phyloP scores from a whole-genome alignment of 495 filamentous ascomycete species.

The Massariosphaeria phaeospora region DNA sequence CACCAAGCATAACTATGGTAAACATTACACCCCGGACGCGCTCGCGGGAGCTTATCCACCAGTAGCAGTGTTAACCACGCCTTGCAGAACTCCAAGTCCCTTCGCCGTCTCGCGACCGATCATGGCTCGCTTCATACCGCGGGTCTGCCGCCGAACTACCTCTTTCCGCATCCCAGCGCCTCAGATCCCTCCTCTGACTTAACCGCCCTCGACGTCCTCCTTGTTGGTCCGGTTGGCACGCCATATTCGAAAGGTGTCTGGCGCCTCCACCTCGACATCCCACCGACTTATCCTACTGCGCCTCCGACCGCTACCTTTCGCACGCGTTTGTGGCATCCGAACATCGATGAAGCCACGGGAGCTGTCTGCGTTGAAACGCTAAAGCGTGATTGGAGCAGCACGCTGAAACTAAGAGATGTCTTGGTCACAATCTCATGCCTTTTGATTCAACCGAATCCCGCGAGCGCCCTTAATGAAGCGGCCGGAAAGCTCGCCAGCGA shows the following conservation, averaged over 20 bases:
- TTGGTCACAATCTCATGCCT: constrained; percentile 65
- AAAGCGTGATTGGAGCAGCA: constrained; percentile 63
- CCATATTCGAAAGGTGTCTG: constrained; percentile 58
- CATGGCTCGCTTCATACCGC: constrained; percentile 55
- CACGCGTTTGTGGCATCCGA: constrained; percentile 69
- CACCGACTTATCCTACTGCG: constrained; percentile 57
- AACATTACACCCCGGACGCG: background rate
- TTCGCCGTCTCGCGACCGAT: constrained; percentile 63
- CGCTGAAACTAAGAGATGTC: constrained; percentile 59
- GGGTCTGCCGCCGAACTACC: constrained; percentile 62
- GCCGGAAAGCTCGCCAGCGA: constrained; percentile 60
- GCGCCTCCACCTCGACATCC: constrained; percentile 60
- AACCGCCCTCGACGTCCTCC: constrained; percentile 54
- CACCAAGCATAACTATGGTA: constrained; percentile 20
- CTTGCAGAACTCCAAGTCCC: constrained; percentile 45
- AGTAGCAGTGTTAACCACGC: background rate
- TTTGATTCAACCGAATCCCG: constrained; percentile 68
- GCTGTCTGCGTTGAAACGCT: constrained; percentile 68
- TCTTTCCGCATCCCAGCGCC: constrained; percentile 47
- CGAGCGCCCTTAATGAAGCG: constrained; percentile 62
- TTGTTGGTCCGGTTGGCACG: constrained; percentile 60
- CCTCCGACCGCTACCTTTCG: constrained; percentile 64
- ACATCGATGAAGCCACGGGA: constrained; percentile 62
- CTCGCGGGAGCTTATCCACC: background rate
- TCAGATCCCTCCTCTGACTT: constrained; percentile 50